Base-by-base conservation (phyloP, 179 eudicot species). In the Vitellaria paradoxa region DNA sequence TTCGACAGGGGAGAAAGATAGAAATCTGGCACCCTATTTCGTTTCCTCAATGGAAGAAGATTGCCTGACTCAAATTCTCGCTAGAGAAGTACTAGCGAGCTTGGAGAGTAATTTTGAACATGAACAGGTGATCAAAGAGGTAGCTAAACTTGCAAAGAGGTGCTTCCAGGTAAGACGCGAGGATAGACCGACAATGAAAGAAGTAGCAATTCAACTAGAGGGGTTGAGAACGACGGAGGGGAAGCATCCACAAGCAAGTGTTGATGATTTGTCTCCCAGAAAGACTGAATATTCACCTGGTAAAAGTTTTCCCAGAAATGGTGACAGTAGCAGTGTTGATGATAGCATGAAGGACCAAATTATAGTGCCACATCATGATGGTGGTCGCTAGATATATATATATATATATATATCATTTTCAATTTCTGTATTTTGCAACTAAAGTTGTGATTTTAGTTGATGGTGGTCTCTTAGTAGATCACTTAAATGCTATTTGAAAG, bases 171-270 rank as follows among this genome's bases (percentile, higher is more conserved):
- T 64, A 11, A 64, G 26, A 24, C 42, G 18, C 12, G 67, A 64
- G 67, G 67, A 64, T 5, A 64, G 67, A 13, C 67, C 67, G 26
- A 12, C 42, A 3, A 64, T 64, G 67, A 64, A 64, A 12, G 67
- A 64, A 64, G 67, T 26, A 24, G 67, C 67, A 64, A 64, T 64
- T 40, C 42, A 64, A 2, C 67, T 64, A 13, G 67, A 64, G 15
- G 67, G 67, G 6, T 10, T 64, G 42, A 64, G 67, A 4, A 24
- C 26, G 18, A 24, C 18, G 7, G 24, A 23, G 17, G 42, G 26
- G 42, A 24, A 26, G 13, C 67, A 26, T 26, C 42, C 67, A 10
- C 26, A 40, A 40, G 67, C 12, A 23, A 4, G 26, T 49, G 11
- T 70, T 2, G 6, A 12, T 23, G 42, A 24, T 23, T 11, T 26